Evolutionary conservation across 2,329 filamentous ascomycete species (phyloP), one percentile per base, ranked within the genome.

Genomic region (Arthrobotrys sinensis): DNA sequence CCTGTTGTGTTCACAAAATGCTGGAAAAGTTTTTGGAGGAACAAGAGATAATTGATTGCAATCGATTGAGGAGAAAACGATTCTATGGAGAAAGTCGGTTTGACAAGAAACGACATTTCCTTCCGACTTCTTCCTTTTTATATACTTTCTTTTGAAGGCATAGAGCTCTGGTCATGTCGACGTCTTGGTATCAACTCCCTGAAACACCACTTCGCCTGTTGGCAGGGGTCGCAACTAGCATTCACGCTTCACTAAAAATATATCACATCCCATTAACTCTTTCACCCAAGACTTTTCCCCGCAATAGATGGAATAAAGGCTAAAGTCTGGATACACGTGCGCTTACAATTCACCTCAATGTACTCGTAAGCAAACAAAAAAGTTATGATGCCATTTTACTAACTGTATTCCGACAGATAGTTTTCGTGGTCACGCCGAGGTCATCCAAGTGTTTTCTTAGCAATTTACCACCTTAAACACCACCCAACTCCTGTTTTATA

Each of bases 231-330:
- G 4, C 40, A 6, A 6, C 52, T 10, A 1, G n/a, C 12, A 7
- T 21, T 28, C 6, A 8, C 34, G n/a, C 16, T 40, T 21, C n/a
- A 60, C 55, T 43, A 60, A 60, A 60, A 60, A 40, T 60, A 36
- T 55, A n/a, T 28, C n/a, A 55, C 52, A 19, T 52, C 28, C 24
- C 4, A 34, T 28, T 24, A 34, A 34, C 24, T 53, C 28, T 34
- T 21, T 38, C 52, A n/a, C 52, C 32, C 40, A 45, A n/a, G 10
- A 16, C 36, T 11, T 52, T 28, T 52, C 55, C 55, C 55, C 55
- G 55, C 55, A 60, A 60, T 43, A n/a, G 32, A 12, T 38, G 55
- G 55, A 60, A 60, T 60, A 60, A 60, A 60, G 55, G 55, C 55
- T 60, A 60, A 60, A 60, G 16, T 60, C 36, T 40, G 1, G 21